Percentiles rank a stretch among this genome's conserved stretches.
Conservation (phyloP, 371 early-diverging fungal genomes). For the Mortierella sp. region DNA sequence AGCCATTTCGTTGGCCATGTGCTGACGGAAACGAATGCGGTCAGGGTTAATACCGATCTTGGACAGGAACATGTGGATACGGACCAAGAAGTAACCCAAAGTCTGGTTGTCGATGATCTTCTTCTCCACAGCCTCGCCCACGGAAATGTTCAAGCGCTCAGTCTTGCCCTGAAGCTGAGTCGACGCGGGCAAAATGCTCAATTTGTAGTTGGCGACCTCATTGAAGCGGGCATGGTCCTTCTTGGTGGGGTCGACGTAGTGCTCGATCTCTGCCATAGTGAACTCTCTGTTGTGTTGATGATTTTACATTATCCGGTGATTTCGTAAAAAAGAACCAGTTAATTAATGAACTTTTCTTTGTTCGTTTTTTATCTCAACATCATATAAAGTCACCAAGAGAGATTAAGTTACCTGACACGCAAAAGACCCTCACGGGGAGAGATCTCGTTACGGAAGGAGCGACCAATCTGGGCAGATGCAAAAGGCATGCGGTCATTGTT, state of each 20-base stretch:
- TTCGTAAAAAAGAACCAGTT: too few species aligned
- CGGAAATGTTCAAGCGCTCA: slow-evolving; percentile 75
- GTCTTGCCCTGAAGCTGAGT: slow-evolving; percentile 85
- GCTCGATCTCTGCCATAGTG: slow-evolving; percentile 99
- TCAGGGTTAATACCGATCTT: slow-evolving; percentile 95
- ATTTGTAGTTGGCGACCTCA: slow-evolving; percentile 80
- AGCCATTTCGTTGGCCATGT: slow-evolving; percentile 99
- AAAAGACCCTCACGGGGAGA: slow-evolving; percentile 98
- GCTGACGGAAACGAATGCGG: slow-evolving; percentile 98
- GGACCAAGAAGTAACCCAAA: slow-evolving; percentile 98
- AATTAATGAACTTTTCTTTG: not conserved
- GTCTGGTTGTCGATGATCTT: slow-evolving; percentile 97
- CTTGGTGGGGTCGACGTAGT: slow-evolving; percentile 96
- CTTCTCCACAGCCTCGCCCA: slow-evolving; percentile 95
- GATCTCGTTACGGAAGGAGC: slow-evolving; percentile 99
- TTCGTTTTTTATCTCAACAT: not conserved
- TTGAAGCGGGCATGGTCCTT: slow-evolving; percentile 95
- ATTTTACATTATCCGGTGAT: too few species aligned
- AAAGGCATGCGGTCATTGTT: slow-evolving; percentile 99
- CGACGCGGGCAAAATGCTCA: slow-evolving; percentile 84
- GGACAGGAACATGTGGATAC: slow-evolving; percentile 94
- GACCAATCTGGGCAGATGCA: slow-evolving; percentile 98
- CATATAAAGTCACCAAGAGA: not conserved
- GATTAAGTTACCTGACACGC: slow-evolving; percentile 86
- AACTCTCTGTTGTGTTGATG: slow-evolving; percentile 93